Evolutionary conservation across 345 rosid species (phyloP), one percentile per base, ranked within the genome.

Genomic region (Hypericum androsaemum): DNA sequence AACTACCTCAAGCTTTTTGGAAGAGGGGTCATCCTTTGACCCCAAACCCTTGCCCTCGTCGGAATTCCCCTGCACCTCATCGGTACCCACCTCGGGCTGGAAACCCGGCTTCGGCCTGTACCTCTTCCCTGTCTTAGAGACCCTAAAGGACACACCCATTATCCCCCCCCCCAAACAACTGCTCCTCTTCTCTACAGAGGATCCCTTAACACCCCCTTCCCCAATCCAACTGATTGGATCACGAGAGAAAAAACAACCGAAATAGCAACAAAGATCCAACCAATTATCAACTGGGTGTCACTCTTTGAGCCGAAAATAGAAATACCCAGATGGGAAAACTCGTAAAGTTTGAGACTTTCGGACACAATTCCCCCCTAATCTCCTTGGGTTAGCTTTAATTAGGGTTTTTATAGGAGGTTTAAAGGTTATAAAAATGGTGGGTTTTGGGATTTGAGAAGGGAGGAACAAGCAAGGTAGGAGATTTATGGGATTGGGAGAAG

Each of bases 111-210:
- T 83, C 1, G 88, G 79, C 37, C 59, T 71, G 67, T 74, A 87
- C 70, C 83, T 79, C 54, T 62, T 65, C 40, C 94, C 88, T 12
- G 59, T 62, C 62, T 77, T 87, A 1, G 87, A 79, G 47, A 87
- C 74, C 77, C 74, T 87, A 59, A 87, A 87, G 7, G 86, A 79
- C 59, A 87, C 70, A 60, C 83, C 94, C 95, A 80, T 22, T 22
- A 22, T 22, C 32, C 32, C 32, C 32, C 32, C 4, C 32, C 32
- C n/a, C n/a, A n/a, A 22, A 22, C 32, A 22, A 22, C 32, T 22
- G 32, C 1, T 22, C 4, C 32, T 22, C 32, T n/a, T n/a, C n/a
- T n/a, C n/a, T n/a, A n/a, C n/a, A n/a, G n/a, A n/a, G n/a, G n/a
- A n/a, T n/a, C n/a, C n/a, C n/a, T n/a, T n/a, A 22, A 22, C 32